Evolutionary conservation across 257 asterid genomes (phyloP).

Genomic region (Solanum commersonii): DNA sequence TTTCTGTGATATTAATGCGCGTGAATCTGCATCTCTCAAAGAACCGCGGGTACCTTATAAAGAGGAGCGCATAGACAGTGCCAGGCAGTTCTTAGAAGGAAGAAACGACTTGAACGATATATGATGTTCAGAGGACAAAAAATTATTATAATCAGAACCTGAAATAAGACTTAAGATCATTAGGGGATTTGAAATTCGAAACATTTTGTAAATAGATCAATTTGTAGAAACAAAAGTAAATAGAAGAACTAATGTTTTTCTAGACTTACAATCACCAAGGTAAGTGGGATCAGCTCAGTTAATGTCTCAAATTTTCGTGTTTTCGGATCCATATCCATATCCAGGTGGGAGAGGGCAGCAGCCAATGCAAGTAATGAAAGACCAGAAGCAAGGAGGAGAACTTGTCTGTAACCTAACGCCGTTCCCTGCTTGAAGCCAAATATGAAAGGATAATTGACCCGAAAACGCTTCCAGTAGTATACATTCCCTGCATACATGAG

Average conservation of each 20-base stretch:
- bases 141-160: slow-evolving; percentile 47
- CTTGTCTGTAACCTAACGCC: slow-evolving; percentile 58
- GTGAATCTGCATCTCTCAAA: neutral
- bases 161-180: neutral
- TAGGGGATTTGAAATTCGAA: neutral
- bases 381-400: slow-evolving; percentile 70
- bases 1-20: neutral
- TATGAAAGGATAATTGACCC: slow-evolving; percentile 74
- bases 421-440: slow-evolving; percentile 65
- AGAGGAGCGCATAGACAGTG: slow-evolving; percentile 77
- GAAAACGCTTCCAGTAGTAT: slow-evolving; percentile 59
- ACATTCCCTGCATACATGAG: slow-evolving; percentile 49
- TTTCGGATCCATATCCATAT: slow-evolving; percentile 63
- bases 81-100: slow-evolving; percentile 47
- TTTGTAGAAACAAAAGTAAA: neutral
- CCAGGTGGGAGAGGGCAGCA: slow-evolving; percentile 58
- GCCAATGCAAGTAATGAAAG: slow-evolving; percentile 53
- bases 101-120: slow-evolving; percentile 70
- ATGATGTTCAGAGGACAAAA: slow-evolving; percentile 65
- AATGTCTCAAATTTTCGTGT: slow-evolving; percentile 24
- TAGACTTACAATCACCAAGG: slow-evolving; percentile 41
- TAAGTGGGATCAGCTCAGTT: slow-evolving; percentile 65
- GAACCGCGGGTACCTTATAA: slow-evolving; percentile 47
- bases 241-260: neutral
- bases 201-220: neutral